phyloP scores from a whole-genome alignment of 805 yeast genomes.

The Zygoascus ofunaensis region DNA sequence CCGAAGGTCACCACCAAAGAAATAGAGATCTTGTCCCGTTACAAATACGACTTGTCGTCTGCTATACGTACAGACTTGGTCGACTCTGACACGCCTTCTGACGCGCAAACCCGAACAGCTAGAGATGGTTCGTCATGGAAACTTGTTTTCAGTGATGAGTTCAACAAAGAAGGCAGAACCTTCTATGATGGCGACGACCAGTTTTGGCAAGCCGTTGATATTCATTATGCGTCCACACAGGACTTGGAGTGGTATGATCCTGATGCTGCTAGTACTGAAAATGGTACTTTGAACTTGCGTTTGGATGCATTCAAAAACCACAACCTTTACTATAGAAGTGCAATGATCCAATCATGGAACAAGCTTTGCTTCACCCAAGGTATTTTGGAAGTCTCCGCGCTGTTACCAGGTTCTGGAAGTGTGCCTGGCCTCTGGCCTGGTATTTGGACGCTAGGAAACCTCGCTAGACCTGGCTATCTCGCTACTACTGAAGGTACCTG shows the following conservation, averaged over 20 bases:
- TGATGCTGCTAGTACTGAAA: conserved; percentile 69
- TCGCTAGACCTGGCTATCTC: conserved; percentile 84
- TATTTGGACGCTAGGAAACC: conserved; percentile 87
- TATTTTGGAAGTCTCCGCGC: conserved; percentile 61
- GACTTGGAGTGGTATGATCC: conserved; percentile 96
- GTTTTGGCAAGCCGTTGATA: conserved; percentile 77
- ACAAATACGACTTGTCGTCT: conserved; percentile 46
- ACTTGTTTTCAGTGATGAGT: conserved; percentile 84
- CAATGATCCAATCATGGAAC: conserved; percentile 91
- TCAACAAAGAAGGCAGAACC: conserved; percentile 80
- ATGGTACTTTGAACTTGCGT: conserved; percentile 59
- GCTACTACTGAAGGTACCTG: conserved; percentile 88
- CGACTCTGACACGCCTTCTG: conserved; percentile 63
- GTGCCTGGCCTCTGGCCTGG: conserved; percentile 94
- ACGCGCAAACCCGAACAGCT: conserved; percentile 42
- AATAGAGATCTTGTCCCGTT: conserved; percentile 41
- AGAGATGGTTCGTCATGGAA: conserved; percentile 59
- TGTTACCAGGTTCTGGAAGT: conserved; percentile 70
- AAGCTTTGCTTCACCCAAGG: conserved; percentile 86
- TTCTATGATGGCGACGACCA: conserved; percentile 89
- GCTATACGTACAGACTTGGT: conserved; percentile 54
- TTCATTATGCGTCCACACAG: conserved; percentile 76
- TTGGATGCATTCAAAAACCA: conserved; percentile 82
- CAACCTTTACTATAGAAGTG: conserved; percentile 73
- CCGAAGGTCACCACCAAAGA: conserved; percentile 9